These are phyloP conservation scores for Salmacisia buchloeana DNA, from an alignment of 1,284 basidiomycete species.

Conservation along the genomic window DNA sequence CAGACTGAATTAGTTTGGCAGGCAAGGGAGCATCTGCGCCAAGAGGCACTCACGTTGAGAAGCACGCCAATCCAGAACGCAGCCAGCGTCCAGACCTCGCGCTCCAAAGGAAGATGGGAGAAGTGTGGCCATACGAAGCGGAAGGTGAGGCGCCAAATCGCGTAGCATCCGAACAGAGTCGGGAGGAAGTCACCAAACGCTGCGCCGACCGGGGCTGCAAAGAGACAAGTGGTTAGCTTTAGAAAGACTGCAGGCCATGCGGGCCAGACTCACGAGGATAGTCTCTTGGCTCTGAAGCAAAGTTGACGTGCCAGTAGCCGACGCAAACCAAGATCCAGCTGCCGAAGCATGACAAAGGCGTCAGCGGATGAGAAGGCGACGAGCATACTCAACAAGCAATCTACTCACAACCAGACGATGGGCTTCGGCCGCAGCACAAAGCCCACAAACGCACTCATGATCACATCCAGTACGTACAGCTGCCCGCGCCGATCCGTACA, in stretches of 20 bases:
- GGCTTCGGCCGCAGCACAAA: slow-evolving; percentile 68
- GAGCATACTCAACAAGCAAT: not conserved
- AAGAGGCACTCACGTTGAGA: slow-evolving; percentile 32
- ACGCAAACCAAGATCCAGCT: slow-evolving; percentile 68
- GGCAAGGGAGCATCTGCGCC: slow-evolving; percentile 52
- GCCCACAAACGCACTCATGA: slow-evolving; percentile 63
- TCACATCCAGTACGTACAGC: slow-evolving; percentile 33
- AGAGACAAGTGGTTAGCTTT: not conserved
- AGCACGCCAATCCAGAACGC: slow-evolving; percentile 71
- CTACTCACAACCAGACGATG: slow-evolving; percentile 56
- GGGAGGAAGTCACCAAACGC: slow-evolving; percentile 75
- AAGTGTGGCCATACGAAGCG: slow-evolving; percentile 71
- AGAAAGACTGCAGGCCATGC: slow-evolving; percentile 24
- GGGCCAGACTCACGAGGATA: slow-evolving; percentile 57
- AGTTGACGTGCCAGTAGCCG: slow-evolving; percentile 77
- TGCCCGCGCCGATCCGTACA: slow-evolving; percentile 66
- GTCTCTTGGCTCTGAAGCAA: slow-evolving; percentile 70
- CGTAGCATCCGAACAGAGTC: slow-evolving; percentile 70
- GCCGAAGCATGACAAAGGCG: slow-evolving; percentile 26
- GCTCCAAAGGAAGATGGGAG: slow-evolving; percentile 64
- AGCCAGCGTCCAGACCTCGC: slow-evolving; percentile 66
- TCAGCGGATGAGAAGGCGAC: slow-evolving; percentile 11
- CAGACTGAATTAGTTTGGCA: not conserved
- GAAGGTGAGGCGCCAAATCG: slow-evolving; percentile 70
- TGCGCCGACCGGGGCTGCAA: slow-evolving; percentile 55